Evolutionary conservation across 805 yeast genomes (phyloP).

Genomic region (Candida anglica): DNA sequence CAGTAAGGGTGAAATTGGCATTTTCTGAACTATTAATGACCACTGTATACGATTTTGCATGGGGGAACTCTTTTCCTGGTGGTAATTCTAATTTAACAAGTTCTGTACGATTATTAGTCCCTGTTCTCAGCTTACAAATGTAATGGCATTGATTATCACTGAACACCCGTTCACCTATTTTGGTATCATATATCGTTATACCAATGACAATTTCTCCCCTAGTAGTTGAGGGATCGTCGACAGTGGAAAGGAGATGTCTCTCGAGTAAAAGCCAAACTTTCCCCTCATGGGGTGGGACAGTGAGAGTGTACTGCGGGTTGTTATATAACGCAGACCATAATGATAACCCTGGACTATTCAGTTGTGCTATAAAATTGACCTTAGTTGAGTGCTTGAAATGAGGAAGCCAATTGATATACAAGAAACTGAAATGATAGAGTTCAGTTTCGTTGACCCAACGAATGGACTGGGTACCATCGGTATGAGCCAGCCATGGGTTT

Average conservation of each 20-base stretch:
- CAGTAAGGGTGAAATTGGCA: conserved; percentile 24
- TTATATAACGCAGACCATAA: too few species aligned
- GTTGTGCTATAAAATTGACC: conserved; percentile 24
- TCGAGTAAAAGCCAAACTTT: conserved; percentile 50
- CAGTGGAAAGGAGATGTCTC: conserved; percentile 30
- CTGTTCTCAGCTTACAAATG: conserved; percentile 14
- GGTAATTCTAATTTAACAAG: conserved; percentile 25
- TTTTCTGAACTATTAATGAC: conserved; percentile 14
- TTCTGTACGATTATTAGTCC: conserved; percentile 35
- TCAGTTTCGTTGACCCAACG: conserved; percentile 14
- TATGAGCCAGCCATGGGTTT: conserved; percentile 34
- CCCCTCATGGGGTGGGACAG: too few species aligned
- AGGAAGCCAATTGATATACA: conserved; percentile 70
- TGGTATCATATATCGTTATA: conserved; percentile 19
- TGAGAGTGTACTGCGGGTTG: too few species aligned
- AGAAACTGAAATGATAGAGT: conserved; percentile 35
- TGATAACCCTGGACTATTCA: too few species aligned
- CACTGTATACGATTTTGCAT: conserved; percentile 13
- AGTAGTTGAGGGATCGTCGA: too few species aligned
- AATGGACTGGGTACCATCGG: conserved; percentile 11
- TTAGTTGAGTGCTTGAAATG: conserved; percentile 19
- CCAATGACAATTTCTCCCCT: conserved; percentile 9
- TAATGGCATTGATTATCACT: conserved; percentile 17
- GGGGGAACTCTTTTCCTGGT: conserved; percentile 24
- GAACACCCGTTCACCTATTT: conserved; percentile 25